Base-by-base conservation (phyloP, 331 rosid genomes). In the Cydonia oblonga region DNA sequence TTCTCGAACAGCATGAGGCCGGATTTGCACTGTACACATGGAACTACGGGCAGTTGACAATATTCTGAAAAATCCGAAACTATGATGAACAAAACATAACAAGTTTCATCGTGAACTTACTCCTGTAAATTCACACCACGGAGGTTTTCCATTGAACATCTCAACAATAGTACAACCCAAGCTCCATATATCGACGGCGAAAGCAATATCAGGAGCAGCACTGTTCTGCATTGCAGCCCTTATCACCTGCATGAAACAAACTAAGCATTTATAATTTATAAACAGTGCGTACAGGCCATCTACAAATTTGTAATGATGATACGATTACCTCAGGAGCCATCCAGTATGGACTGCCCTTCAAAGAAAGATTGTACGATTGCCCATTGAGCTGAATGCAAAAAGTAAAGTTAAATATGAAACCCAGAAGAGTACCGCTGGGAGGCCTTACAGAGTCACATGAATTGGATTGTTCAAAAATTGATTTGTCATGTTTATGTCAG, bases 301-400 rank as follows among this genome's bases (percentile, higher is more conserved):
- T 51, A 72, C 49, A 75, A 82, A 18, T 13, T 38, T 58, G 66
- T 33, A 65, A 23, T 4, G 44, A 42, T 35, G 20, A 77, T 64
- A 42, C 22, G 24, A 68, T 73, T 88, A 93, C 98, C 97, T 93
- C 98, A 5, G 98, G 98, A 79, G 98, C 98, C 97, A 93, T 93
- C 98, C 98, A 93, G 84, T 90, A 87, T 32, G 98, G 98, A 84
- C 98, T 90, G 40, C 98, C 98, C 84, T 90, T 93, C 80, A 90
- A 54, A 24, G 98, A 93, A 76, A 93, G 96, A 65, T 86, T 86
- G 76, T 69, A 85, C 5, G 93, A 86, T 35, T 82, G 91, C 60
- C 86, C 97, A 44, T 90, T 68, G 73, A 93, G 87, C 98, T 93
- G 90, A 78, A 78, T 64, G 52, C 59, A 70, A 74, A 75, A 72